Evolutionary conservation across 331 rosid species (phyloP), one percentile per base, ranked within the genome.

Genomic region (Erythrophleum ivorense): DNA sequence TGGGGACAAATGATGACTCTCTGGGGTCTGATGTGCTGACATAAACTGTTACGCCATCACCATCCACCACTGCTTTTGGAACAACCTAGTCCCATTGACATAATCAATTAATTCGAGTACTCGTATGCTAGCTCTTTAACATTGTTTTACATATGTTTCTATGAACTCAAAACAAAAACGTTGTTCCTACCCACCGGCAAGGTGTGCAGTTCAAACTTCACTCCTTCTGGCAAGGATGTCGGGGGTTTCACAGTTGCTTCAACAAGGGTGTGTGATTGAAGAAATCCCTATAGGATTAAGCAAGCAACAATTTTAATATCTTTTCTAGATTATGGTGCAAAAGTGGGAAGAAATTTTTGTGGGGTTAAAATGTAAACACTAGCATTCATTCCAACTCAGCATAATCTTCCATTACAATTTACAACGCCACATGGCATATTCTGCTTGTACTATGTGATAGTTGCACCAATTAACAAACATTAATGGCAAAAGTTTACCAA

Each of bases 41-140:
- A 24, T 24, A 24, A 24, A 24, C 29, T 24, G 97, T 91, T 82
- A 94, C 45, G 2, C 94, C 84, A 85, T 94, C 98, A 38, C 98
- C 98, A 82, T 94, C 98, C 38, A 92, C 85, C 24, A 94, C 87
- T 24, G 97, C 93, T 82, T 82, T 94, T 58, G 83, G 87, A 84
- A 91, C 97, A 71, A 94, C 90, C 98, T 94, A 76, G 46, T 83
- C 31, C 74, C 77, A 84, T 82, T 59, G 9, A 43, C 15, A 84
- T 18, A 62, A 70, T 48, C 65, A 33, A 43, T 3, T 38, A 75
- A 1, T 60, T 88, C 75, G 6, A 40, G 43, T 2, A 40, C 2
- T 40, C 43, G 82, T 18, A 52, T 34, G 50, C 69, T 45, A 69
- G 50, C 58, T 49, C 49, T 68, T 48, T 76, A 80, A 36, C 71